Percentiles rank a stretch among this genome's conserved stretches.
These are phyloP conservation scores for Daldinia vernicosa DNA, from an alignment of 495 filamentous ascomycete species.

Conservation along the genomic window DNA sequence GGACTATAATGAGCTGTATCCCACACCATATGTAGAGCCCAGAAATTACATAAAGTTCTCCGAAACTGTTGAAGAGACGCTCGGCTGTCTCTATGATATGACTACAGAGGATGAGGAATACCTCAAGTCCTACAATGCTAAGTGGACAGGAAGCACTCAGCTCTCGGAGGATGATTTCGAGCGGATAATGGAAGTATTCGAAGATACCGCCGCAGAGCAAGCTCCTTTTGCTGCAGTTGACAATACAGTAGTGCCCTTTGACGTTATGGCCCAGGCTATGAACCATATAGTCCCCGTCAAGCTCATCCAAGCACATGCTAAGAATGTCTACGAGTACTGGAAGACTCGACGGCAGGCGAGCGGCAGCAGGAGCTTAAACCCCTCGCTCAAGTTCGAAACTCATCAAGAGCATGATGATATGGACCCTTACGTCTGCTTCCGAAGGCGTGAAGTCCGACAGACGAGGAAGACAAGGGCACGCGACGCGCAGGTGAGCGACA, in stretches of 20 bases:
- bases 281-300: conserved; percentile 60
- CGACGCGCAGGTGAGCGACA: conserved; percentile 93
- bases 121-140: conserved; percentile 83
- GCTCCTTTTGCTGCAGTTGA: conserved; percentile 91
- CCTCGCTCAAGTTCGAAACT: conserved; percentile 89
- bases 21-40: conserved; percentile 78
- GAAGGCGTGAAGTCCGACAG: conserved; percentile 92
- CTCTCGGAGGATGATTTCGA: conserved; percentile 93
- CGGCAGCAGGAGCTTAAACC: conserved; percentile 74
- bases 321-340: conserved; percentile 93
- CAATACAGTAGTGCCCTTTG: conserved; percentile 79
- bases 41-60: conserved; percentile 97
- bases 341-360: conserved; percentile 70
- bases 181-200: conserved; percentile 92
- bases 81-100: conserved; percentile 90
- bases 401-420: conserved; percentile 92
- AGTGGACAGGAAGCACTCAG: conserved; percentile 66
- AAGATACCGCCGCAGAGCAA: conserved; percentile 79
- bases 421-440: conserved; percentile 98
- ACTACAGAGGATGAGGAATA: conserved; percentile 86
- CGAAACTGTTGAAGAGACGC: conserved; percentile 94
- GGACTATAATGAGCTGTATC: conserved; percentile 88
- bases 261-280: conserved; percentile 81
- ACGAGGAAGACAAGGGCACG: conserved; percentile 92
- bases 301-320: conserved; percentile 75